Evolutionary conservation across 2,329 filamentous ascomycete species (phyloP), one percentile per base, ranked within the genome.

Genomic region (Helicocarpus griseus): DNA sequence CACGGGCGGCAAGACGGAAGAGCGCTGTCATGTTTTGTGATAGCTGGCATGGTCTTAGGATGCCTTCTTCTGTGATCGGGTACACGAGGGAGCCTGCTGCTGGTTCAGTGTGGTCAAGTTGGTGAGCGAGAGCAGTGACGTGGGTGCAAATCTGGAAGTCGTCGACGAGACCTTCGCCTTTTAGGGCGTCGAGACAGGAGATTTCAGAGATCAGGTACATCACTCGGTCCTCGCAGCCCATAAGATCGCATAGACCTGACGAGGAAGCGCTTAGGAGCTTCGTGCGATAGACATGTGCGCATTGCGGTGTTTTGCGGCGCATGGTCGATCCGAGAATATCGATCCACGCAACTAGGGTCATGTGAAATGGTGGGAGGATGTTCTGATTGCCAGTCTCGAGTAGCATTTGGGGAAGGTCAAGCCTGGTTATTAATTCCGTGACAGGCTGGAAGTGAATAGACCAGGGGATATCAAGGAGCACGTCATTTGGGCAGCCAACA

Each of bases 161-260:
- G 60, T 95, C 87, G 60, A 77, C 60, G 73, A 93, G 89, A 60
- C 86, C 87, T 54, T 86, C 82, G 36, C 77, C 73, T 76, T 93
- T 94, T 57, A 96, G 80, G 3, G 87, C 86, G 68, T 97, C 93
- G 49, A 98, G 82, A 69, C 93, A 97, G 50, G 91, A 88, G 61
- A 97, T 95, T 72, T 98, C 93, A 1, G 89, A 95, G 66, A 98
- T 95, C 61, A 97, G 77, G 69, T 95, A 97, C 89, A 98, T 96
- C 70, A 97, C 86, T 21, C 84, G 83, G 71, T 98, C 93, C 57
- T 97, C 91, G 69, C 93, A 97, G 60, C 93, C 93, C 90, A 97
- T 97, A 48, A 97, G 79, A 73, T 95, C 89, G 49, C 86, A 83
- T 35, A 98, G 79, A 9, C 93, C 93, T 8, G 87, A 86, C 2